Evolutionary conservation across 1,284 basidiomycete species (phyloP).

Genomic region (Hemileccinum hortonii): DNA sequence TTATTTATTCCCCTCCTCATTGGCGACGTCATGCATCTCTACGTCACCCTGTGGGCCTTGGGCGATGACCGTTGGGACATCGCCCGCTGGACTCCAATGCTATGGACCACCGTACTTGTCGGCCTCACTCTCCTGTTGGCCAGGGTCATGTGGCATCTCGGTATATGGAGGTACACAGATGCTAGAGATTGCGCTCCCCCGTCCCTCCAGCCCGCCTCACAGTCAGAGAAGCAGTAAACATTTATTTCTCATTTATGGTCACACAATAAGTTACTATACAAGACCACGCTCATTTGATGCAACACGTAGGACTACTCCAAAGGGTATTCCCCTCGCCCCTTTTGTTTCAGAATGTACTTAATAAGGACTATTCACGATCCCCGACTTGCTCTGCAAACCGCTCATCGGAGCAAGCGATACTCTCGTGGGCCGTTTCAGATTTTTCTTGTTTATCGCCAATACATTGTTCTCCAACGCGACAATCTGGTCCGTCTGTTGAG

Average conservation of each 20-base stretch:
- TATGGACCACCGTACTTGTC: constrained; percentile 64
- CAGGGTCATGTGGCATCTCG: constrained; percentile 67
- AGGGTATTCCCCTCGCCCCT: constrained; percentile 13
- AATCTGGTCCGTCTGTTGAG: constrained; percentile 50
- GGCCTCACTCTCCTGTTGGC: constrained; percentile 67
- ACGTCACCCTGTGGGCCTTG: constrained; percentile 68
- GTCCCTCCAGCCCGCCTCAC: neutral
- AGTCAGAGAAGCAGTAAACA: constrained; percentile 17
- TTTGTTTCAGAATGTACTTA: constrained; percentile 31
- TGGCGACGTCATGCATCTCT: constrained; percentile 65
- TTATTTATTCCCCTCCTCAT: constrained; percentile 65
- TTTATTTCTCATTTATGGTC: constrained; percentile 30
- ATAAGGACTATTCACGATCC: constrained; percentile 72
- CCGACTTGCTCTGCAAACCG: constrained; percentile 49
- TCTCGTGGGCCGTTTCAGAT: constrained; percentile 83
- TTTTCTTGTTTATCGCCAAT: constrained; percentile 90
- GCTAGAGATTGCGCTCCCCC: constrained; percentile 45
- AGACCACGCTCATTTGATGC: neutral
- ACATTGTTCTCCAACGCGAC: constrained; percentile 96
- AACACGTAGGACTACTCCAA: constrained; percentile 1
- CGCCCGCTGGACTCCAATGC: constrained; percentile 59
- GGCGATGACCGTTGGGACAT: constrained; percentile 65
- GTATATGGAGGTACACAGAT: constrained; percentile 70
- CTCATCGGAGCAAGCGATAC: constrained; percentile 61
- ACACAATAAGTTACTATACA: constrained; percentile 8